phyloP scores from a whole-genome alignment of 352 stramenopile species.

The Phytophthora lateralis region DNA sequence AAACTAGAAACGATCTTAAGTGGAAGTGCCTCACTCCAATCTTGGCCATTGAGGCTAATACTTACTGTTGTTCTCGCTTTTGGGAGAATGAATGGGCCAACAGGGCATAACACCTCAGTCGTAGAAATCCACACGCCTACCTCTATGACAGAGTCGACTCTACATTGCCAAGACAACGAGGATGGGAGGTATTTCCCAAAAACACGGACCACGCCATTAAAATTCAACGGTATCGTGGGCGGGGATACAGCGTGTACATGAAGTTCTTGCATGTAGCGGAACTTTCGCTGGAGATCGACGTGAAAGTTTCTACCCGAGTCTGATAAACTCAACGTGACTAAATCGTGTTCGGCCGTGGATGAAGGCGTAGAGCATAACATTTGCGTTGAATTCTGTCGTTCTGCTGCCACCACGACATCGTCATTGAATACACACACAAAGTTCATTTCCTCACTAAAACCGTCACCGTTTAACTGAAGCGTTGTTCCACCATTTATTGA shows the following conservation, averaged over 20 bases:
- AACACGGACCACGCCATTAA: conserved; percentile 37
- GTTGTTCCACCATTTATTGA: conserved; percentile 41
- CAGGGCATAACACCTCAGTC: conserved; percentile 35
- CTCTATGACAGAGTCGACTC: conserved; percentile 13
- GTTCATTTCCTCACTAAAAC: conserved; percentile 25
- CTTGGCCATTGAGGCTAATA: conserved; percentile 55
- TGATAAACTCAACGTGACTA: conserved; percentile 29
- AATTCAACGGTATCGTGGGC: conserved; percentile 39
- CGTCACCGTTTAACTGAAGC: conserved; percentile 34
- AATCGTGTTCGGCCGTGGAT: conserved; percentile 4
- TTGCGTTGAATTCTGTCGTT: conserved; percentile 36
- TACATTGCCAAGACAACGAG: conserved; percentile 35
- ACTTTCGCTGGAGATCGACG: conserved; percentile 30
- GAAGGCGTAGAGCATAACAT: conserved; percentile 33
- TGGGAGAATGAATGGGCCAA: conserved; percentile 4
- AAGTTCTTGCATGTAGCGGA: conserved; percentile 37
- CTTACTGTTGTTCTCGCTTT: conserved; percentile 16
- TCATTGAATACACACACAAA: conserved; percentile 46
- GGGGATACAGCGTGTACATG: conserved; percentile 22
- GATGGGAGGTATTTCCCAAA: conserved; percentile 28
- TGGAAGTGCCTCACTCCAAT: conserved; percentile 35
- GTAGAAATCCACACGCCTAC: conserved; percentile 33
- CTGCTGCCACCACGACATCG: conserved; percentile 7
- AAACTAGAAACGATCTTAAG: conserved; percentile 31
- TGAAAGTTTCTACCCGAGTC: conserved; percentile 27